phyloP scores from a whole-genome alignment of 352 stramenopile genomes.

The Globisporangium carolinianum region DNA sequence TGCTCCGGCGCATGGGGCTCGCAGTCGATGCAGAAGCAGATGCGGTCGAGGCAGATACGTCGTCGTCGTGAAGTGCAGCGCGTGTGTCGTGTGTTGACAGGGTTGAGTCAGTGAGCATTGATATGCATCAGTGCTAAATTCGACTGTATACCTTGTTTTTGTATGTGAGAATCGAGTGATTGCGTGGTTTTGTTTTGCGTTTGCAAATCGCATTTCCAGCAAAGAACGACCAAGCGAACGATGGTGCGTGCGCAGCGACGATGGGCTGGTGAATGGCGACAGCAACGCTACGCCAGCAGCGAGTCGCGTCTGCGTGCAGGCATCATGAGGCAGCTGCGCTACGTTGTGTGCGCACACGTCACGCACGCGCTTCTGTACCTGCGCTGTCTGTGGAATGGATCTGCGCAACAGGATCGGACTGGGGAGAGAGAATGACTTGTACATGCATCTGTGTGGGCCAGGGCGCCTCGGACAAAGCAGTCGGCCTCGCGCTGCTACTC shows the following conservation, averaged over 20 bases:
- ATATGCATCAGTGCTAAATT: neutral
- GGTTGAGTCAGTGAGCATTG: neutral
- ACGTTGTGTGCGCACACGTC: too few relatives aligned
- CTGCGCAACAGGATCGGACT: too few relatives aligned
- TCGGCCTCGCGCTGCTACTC: slow-evolving; percentile 69
- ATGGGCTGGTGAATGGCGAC: neutral
- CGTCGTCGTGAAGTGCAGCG: too few relatives aligned
- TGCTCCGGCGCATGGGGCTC: slow-evolving; percentile 5
- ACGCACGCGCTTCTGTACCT: too few relatives aligned
- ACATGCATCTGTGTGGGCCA: slow-evolving; percentile 5
- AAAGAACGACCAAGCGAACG: neutral
- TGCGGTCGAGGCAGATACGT: neutral
- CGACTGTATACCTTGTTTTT: neutral
- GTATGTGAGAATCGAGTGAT: neutral
- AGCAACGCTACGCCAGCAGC: neutral
- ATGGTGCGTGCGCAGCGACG: too few relatives aligned
- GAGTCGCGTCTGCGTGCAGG: too few relatives aligned
- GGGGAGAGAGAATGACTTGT: too few relatives aligned
- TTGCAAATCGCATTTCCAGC: neutral
- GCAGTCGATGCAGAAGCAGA: neutral
- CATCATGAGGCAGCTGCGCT: too few relatives aligned
- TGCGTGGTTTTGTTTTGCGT: neutral
- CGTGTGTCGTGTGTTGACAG: neutral
- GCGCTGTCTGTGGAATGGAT: too few relatives aligned
- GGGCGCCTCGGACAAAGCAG: slow-evolving; percentile 69